A percentile compares a stretch with the other conserved stretches of the same genome.
Conservation (phyloP, 208 protist genomes). For the Leptomonas pyrrhocoris region DNA sequence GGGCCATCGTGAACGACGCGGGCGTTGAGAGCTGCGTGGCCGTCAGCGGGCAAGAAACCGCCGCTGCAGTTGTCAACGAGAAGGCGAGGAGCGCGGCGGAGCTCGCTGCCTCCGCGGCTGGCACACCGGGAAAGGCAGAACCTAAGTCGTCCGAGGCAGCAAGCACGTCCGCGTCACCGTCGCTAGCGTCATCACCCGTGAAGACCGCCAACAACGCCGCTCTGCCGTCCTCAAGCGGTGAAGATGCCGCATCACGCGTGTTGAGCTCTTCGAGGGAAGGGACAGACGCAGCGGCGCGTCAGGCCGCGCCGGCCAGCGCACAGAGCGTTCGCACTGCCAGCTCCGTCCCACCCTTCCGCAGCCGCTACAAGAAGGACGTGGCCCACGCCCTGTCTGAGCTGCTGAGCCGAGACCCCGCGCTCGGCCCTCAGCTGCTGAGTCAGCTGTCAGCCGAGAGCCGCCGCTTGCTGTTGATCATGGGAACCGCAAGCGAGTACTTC, state of each 20-base stretch:
- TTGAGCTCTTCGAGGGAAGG: no score
- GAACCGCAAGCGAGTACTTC: conserved; percentile 85
- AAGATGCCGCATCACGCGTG: no score
- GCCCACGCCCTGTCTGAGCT: conserved; percentile 47
- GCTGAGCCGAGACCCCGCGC: conserved; percentile 51
- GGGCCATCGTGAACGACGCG: conserved; percentile 38
- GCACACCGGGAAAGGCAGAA: no score
- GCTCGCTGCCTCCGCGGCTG: no score
- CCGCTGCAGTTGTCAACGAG: background rate
- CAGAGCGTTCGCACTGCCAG: conserved; percentile 17
- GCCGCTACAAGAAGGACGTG: conserved; percentile 57
- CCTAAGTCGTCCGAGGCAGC: no score
- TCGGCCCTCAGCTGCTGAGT: conserved; percentile 53
- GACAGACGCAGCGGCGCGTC: background rate
- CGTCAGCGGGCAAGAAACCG: background rate
- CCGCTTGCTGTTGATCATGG: conserved; percentile 79
- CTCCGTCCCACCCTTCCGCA: conserved; percentile 43
- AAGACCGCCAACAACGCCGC: no score
- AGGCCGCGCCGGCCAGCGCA: background rate
- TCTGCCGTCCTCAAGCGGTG: no score
- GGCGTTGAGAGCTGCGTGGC: background rate
- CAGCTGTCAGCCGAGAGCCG: conserved; percentile 71
- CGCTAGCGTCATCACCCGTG: no score
- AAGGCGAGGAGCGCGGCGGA: background rate
- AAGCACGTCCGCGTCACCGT: no score